A percentile compares a stretch with the other conserved stretches of the same genome.
phyloP scores from a whole-genome alignment of 2,329 filamentous ascomycete species.

The Tympanopsis confertula region DNA sequence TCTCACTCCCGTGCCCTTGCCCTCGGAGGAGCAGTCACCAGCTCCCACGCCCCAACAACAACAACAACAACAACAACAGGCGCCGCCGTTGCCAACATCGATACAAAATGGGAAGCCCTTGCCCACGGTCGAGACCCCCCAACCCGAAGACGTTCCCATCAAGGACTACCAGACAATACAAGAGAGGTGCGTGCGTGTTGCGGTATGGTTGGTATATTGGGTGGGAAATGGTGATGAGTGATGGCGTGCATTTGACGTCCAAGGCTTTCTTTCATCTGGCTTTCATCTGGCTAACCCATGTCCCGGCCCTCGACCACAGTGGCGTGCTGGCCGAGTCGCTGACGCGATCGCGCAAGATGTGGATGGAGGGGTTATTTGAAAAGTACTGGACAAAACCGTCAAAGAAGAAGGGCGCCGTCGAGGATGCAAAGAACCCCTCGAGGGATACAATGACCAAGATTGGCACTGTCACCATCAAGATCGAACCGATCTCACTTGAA shows the following conservation, averaged over 20 bases:
- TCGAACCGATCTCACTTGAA: slow-evolving; percentile 72
- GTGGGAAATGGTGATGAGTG: slow-evolving; percentile 1
- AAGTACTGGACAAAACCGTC: slow-evolving; percentile 67
- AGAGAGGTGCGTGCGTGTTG: slow-evolving; percentile 43
- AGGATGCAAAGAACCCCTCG: slow-evolving; percentile 54
- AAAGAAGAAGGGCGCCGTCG: slow-evolving; percentile 55
- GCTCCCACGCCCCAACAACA: slow-evolving; percentile 16
- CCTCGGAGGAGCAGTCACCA: slow-evolving; percentile 16
- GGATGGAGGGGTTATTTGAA: slow-evolving; percentile 65
- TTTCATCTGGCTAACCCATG: slow-evolving; percentile 4
- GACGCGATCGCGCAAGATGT: slow-evolving; percentile 60
- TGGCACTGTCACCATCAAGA: slow-evolving; percentile 61
- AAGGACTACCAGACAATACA: slow-evolving; percentile 64
- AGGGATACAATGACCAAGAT: slow-evolving; percentile 64
- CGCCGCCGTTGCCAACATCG: slow-evolving; percentile 42
- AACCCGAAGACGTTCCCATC: slow-evolving; percentile 47
- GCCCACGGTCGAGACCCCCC: slow-evolving; percentile 57
- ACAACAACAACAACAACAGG: not conserved
- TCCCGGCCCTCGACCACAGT: slow-evolving; percentile 25
- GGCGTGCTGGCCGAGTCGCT: slow-evolving; percentile 67
- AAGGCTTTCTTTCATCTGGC: slow-evolving; percentile 4
- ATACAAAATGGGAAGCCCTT: slow-evolving; percentile 56
- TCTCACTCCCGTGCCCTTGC: slow-evolving; percentile 29
- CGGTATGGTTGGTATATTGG: not conserved
- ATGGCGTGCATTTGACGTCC: not conserved